Conservation (phyloP, 192 early-diverging fungal genomes). For the Mortierella antarctica region DNA sequence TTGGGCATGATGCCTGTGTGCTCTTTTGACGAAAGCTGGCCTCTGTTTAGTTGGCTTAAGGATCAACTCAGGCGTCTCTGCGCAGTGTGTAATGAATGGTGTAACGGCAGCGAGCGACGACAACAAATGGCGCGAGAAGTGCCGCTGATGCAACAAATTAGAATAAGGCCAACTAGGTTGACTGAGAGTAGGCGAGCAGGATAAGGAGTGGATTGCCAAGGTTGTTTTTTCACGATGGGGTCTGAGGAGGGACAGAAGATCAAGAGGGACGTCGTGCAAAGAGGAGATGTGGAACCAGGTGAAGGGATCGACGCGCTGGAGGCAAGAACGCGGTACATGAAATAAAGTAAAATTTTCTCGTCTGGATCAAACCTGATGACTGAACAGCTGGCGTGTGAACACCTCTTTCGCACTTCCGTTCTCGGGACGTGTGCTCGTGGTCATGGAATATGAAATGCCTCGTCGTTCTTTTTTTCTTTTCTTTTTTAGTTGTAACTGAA, state of each 20-base stretch:
- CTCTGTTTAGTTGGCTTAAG: background rate
- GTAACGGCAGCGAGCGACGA: slow-evolving; percentile 4
- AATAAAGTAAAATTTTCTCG: too few relatives aligned
- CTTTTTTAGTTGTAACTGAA: background rate
- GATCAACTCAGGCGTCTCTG: slow-evolving; percentile 20
- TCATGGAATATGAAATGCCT: background rate
- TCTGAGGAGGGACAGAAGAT: too few relatives aligned
- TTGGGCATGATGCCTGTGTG: slow-evolving; percentile 17
- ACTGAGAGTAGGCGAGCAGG: too few relatives aligned
- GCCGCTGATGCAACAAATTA: too few relatives aligned
- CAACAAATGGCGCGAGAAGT: slow-evolving; percentile 6
- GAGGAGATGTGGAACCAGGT: too few relatives aligned
- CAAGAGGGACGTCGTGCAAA: too few relatives aligned
- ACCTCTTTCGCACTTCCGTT: slow-evolving; percentile 2
- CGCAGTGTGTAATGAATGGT: slow-evolving; percentile 19
- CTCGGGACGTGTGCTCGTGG: background rate
- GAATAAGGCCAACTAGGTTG: too few relatives aligned
- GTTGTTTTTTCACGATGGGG: too few relatives aligned
- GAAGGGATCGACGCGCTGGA: too few relatives aligned
- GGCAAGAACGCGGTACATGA: too few relatives aligned
- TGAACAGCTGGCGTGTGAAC: slow-evolving; percentile 22
- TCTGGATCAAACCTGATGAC: background rate
- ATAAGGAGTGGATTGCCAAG: too few relatives aligned
- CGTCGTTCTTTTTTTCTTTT: too few relatives aligned
- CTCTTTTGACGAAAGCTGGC: background rate